Evolutionary conservation across 306 rosid species (phyloP), one percentile per base, ranked within the genome.

Genomic region (Cucurbita argyrosperma): DNA sequence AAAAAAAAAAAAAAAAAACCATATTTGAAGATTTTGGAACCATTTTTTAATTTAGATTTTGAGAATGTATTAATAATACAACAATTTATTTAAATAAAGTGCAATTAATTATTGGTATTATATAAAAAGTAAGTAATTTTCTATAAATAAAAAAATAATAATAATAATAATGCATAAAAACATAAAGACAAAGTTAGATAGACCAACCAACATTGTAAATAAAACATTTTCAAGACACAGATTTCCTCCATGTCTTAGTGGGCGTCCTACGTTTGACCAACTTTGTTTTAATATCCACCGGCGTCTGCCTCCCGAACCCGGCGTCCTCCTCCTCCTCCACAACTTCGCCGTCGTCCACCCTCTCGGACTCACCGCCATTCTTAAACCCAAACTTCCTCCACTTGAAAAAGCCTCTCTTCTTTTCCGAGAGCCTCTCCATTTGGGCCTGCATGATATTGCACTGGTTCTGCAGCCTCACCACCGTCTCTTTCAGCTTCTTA

Each of bases 401-500:
- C 67, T 79, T 89, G 81, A 90, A 89, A 65, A 89, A 14, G 13
- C 91, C 82, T 18, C 21, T 88, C 81, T 85, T 90, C 81, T 82
- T 81, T 77, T 65, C 89, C 13, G 74, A 26, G 77, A 90, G 56
- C 74, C 83, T 89, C 75, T 94, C 97, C 80, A 87, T 78, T 74
- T 89, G 95, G 63, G 62, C 60, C 58, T 94, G 89, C 96, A 94
- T 82, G 7, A 79, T 63, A 72, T 75, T 87, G 80, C 89, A 86
- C 70, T 84, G 97, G 53, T 70, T 79, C 39, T 94, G 97, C 18
- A 94, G 89, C 88, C 84, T 87, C 5, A 74, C 15, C 6, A 94
- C 89, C 2, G 91, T 96, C 19, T 94, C 99, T 64, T 84, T 91
- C 74, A 94, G 81, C 84, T 77, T 89, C 81, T 75, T 85, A 70